Evolutionary conservation across 371 early-diverging fungal species (phyloP).

Genomic region (Phascolomyces articulosus): DNA sequence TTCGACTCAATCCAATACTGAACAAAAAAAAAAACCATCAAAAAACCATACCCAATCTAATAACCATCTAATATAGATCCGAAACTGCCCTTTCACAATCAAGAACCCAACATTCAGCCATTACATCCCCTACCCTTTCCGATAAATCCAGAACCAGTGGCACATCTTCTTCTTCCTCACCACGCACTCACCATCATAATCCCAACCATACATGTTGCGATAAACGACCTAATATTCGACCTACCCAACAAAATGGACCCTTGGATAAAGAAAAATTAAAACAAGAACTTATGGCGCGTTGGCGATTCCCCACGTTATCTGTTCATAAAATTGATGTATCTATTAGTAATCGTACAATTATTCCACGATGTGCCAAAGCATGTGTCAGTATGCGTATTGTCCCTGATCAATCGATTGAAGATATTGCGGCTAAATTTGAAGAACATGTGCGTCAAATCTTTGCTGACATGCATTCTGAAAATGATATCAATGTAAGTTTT

Average conservation of each 20-base stretch:
- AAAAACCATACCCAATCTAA: background rate
- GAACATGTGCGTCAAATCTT: conserved; percentile 59
- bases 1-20: background rate
- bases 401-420: conserved; percentile 74
- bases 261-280: conserved; percentile 44
- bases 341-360: conserved; percentile 72
- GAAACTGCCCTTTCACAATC: conserved; percentile 21
- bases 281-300: conserved; percentile 70
- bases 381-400: conserved; percentile 83
- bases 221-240: conserved; percentile 33
- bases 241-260: background rate
- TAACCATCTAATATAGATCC: conserved; percentile 5
- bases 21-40: background rate
- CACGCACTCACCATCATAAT: too few species aligned
- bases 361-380: conserved; percentile 73
- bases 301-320: conserved; percentile 82
- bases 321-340: conserved; percentile 82
- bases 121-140: conserved; percentile 28
- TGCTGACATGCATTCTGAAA: conserved; percentile 53
- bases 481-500: conserved; percentile 47
- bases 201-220: conserved; percentile 18
- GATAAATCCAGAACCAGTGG: conserved; percentile 11
- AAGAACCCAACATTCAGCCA: conserved; percentile 36
- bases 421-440: conserved; percentile 62
- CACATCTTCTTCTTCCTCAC: conserved; percentile 24